A percentile compares a stretch with the other conserved stretches of the same genome.
phyloP scores from a whole-genome alignment of 768 basidiomycete genomes.

The Leucocoprinus leucothites region DNA sequence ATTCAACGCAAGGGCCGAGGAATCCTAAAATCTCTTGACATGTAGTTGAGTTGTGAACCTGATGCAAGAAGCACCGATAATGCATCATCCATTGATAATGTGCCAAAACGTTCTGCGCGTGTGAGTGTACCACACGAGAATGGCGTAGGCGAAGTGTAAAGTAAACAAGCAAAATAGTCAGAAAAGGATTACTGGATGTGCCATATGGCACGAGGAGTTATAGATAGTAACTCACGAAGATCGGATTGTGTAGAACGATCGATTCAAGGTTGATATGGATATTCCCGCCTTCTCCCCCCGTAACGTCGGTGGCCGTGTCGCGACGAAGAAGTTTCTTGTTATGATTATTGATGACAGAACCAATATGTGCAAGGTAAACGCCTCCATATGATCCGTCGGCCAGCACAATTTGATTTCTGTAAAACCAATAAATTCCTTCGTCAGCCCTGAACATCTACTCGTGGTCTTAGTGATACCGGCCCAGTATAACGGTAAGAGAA shows the following conservation, averaged over 20 bases:
- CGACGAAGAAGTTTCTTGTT: constrained; percentile 22
- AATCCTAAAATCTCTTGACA: constrained; percentile 21
- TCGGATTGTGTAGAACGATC: constrained; percentile 28
- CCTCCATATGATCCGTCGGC: constrained; percentile 34
- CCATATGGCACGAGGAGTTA: background rate
- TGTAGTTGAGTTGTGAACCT: constrained; percentile 28
- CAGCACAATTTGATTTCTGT: constrained; percentile 22
- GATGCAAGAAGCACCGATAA: constrained; percentile 21
- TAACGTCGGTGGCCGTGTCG: no score
- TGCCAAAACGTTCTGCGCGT: constrained; percentile 22
- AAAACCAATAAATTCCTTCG: background rate
- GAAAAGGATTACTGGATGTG: no score
- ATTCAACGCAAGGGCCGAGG: constrained; percentile 25
- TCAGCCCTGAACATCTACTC: no score
- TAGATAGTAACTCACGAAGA: constrained; percentile 13
- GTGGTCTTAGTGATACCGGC: no score
- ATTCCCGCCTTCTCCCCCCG: constrained; percentile 16
- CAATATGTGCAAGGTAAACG: constrained; percentile 31
- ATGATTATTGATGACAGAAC: constrained; percentile 30
- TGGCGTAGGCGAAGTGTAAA: no score
- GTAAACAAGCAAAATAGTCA: no score
- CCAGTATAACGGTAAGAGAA: no score
- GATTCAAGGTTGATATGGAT: constrained; percentile 29
- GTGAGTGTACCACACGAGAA: background rate
- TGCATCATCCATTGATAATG: constrained; percentile 28